Percentiles rank a stretch among this genome's conserved stretches.
Evolutionary conservation across 2,329 filamentous ascomycete species (phyloP).

Genomic region (Colletotrichum sp.): DNA sequence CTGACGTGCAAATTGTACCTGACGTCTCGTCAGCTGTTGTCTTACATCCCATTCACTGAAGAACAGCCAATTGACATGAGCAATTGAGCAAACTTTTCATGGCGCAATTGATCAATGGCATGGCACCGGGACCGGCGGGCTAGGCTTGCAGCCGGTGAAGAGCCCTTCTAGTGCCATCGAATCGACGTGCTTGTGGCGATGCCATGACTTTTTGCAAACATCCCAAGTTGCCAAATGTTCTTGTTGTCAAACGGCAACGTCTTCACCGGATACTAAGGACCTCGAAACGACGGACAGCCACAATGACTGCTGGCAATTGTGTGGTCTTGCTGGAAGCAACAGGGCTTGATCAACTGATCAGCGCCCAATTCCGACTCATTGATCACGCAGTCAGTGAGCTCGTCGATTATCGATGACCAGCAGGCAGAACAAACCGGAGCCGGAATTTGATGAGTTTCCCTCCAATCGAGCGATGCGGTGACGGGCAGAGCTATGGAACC

Average conservation of each 20-base stretch:
- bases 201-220: not conserved
- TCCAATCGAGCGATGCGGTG: not conserved
- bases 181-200: not conserved
- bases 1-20: not conserved
- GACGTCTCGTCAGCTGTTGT: constrained; percentile 13
- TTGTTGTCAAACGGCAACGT: not conserved
- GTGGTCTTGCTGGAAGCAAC: not conserved
- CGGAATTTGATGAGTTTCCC: not conserved
- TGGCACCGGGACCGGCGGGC: not conserved
- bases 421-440: not conserved
- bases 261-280: not conserved
- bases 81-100: not conserved
- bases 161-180: not conserved
- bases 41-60: not conserved
- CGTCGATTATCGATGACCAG: not conserved
- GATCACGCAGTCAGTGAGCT: not conserved
- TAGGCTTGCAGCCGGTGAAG: not conserved
- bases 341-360: not conserved
- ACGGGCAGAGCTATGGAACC: not conserved
- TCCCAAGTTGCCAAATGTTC: not conserved
- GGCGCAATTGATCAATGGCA: not conserved
- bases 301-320: not conserved
- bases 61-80: not conserved
- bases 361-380: not conserved
- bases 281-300: not conserved